These are phyloP conservation scores for Phytophthora aleatoria DNA, from an alignment of 352 stramenopile genomes.

Conservation along the genomic window DNA sequence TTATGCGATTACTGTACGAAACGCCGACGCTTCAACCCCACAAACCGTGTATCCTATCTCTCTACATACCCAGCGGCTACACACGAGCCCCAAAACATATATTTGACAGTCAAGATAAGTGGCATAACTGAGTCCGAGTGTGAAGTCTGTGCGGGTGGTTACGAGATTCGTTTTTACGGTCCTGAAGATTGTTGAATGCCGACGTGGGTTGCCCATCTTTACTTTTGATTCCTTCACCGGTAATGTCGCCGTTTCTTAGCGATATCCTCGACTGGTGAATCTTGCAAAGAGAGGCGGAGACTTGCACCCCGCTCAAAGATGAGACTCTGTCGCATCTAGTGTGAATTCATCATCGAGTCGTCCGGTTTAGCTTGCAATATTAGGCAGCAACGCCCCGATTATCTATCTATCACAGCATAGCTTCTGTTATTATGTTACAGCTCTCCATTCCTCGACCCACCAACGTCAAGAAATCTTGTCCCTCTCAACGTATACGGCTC, in stretches of 20 bases:
- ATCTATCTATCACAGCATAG: too few species aligned
- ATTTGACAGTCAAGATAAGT: too few species aligned
- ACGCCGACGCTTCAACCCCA: too few species aligned
- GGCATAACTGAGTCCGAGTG: too few species aligned
- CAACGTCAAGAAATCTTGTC: not conserved
- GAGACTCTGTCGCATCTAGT: not conserved
- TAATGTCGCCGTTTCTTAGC: conserved; percentile 2
- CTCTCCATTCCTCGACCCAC: not conserved
- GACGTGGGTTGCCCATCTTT: not conserved
- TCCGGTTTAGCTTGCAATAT: too few species aligned
- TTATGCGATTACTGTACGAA: too few species aligned
- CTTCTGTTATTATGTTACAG: not conserved
- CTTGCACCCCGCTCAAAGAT: conserved; percentile 11
- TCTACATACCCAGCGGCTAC: too few species aligned
- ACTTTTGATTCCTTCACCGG: conserved; percentile 8
- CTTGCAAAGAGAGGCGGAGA: conserved; percentile 26
- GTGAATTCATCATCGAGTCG: too few species aligned
- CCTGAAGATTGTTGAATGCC: not conserved
- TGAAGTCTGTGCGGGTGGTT: too few species aligned
- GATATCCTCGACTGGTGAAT: conserved; percentile 9
- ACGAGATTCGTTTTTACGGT: not conserved
- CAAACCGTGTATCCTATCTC: too few species aligned
- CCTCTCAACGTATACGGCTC: not conserved
- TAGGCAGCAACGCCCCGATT: too few species aligned
- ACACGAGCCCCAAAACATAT: too few species aligned